phyloP scores from a whole-genome alignment of 352 stramenopile species.

The Globisporangium viniferum region DNA sequence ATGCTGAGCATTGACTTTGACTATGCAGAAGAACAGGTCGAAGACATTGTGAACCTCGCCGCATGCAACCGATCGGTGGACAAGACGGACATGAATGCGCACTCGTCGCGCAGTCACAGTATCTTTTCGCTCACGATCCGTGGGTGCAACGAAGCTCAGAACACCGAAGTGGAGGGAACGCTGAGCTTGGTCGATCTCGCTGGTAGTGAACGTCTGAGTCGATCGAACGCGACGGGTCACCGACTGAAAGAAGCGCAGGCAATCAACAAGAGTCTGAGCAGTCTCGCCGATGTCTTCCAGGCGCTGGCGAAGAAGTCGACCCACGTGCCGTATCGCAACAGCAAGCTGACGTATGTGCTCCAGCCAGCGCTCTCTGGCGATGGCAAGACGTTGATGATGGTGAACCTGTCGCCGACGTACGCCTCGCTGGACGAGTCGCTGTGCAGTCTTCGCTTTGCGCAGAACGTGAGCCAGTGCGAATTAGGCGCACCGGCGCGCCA shows the following conservation, averaged over 20 bases:
- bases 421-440: conserved; percentile 95
- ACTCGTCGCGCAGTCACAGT: conserved; percentile 96
- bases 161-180: conserved; percentile 89
- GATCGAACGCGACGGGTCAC: conserved; percentile 87
- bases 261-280: conserved; percentile 99
- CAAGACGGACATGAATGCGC: conserved; percentile 98
- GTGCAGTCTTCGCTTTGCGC: conserved; percentile 97
- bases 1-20: conserved; percentile 74
- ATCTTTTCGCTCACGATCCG: conserved; percentile 96
- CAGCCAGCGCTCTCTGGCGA: conserved; percentile 98
- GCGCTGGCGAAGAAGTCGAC: conserved; percentile 94
- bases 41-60: conserved; percentile 85
- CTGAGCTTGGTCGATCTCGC: conserved; percentile 94
- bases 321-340: conserved; percentile 98
- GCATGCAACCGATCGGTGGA: conserved; percentile 95
- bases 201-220: conserved; percentile 96
- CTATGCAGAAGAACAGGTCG: conserved; percentile 82
- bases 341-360: conserved; percentile 98
- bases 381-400: conserved; percentile 99
- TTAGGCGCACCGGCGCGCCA: conserved; percentile 92
- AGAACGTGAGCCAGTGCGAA: conserved; percentile 97
- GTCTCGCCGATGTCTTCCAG: conserved; percentile 98
- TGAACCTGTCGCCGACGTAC: conserved; percentile 97
- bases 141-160: conserved; percentile 83
- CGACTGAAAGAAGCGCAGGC: conserved; percentile 96